Conservation (phyloP, 139 green algal species). For the Tetradesmus obliquus region DNA sequence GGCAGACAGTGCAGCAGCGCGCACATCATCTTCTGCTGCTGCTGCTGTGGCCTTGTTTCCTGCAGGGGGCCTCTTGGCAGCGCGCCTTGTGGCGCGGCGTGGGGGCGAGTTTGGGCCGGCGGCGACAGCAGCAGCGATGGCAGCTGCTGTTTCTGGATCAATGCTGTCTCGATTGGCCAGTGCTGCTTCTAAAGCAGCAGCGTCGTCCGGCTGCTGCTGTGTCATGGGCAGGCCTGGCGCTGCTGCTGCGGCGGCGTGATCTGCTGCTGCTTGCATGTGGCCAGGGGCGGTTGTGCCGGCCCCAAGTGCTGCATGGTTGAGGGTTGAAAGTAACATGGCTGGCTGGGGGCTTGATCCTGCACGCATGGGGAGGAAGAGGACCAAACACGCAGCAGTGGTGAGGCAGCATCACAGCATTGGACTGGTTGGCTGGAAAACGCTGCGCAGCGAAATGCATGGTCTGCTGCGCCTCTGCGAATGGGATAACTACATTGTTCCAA, state of each 20-base stretch:
- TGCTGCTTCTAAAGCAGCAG: not conserved
- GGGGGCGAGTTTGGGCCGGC: not conserved
- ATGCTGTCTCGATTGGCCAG: not conserved
- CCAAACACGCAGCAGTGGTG: not conserved
- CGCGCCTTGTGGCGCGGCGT: constrained; percentile 1
- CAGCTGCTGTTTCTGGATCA: not conserved
- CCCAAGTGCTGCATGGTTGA: not conserved
- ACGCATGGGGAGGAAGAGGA: not conserved
- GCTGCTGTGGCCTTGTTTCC: not conserved
- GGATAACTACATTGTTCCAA: not conserved
- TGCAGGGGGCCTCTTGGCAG: not conserved
- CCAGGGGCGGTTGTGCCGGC: not conserved
- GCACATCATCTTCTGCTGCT: not conserved
- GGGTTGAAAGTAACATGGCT: not conserved
- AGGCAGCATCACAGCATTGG: not conserved
- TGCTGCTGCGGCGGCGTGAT: not conserved
- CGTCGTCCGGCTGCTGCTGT: not conserved
- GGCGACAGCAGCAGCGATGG: constrained; percentile 11
- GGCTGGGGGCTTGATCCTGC: not conserved
- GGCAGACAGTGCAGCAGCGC: not conserved
- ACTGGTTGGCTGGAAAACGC: not conserved
- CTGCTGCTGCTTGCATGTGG: not conserved
- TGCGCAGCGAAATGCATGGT: not conserved
- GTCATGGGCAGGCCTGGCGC: not conserved
- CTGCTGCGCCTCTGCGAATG: not conserved